Conservation (phyloP, 345 rosid species). For the Rhizophora mangle region DNA sequence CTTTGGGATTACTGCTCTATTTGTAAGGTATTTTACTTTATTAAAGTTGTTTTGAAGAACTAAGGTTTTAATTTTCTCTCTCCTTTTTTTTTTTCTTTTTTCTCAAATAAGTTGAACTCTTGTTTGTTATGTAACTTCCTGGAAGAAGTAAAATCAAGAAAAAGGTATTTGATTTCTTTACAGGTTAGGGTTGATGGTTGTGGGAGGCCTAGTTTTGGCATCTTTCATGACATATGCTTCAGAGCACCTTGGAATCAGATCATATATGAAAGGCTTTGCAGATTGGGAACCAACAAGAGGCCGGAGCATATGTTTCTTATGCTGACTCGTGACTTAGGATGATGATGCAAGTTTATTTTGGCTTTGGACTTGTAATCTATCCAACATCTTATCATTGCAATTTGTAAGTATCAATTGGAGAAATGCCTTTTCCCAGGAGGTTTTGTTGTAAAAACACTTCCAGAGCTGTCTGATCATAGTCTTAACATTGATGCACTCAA, state of each 20-base stretch:
- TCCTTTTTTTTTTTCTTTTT: background rate
- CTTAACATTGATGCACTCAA: background rate
- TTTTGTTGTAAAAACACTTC: slow-evolving; percentile 12
- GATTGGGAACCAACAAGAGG: slow-evolving; percentile 51
- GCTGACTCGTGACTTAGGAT: slow-evolving; percentile 34
- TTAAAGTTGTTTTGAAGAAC: too few relatives aligned
- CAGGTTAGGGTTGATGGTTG: slow-evolving; percentile 90
- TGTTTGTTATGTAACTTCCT: background rate
- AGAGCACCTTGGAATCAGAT: slow-evolving; percentile 67
- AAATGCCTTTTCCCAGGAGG: slow-evolving; percentile 9
- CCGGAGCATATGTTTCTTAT: slow-evolving; percentile 42
- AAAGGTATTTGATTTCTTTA: slow-evolving; percentile 2
- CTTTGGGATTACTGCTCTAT: slow-evolving; percentile 78
- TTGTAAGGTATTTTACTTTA: slow-evolving; percentile 51
- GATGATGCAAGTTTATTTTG: slow-evolving; percentile 20
- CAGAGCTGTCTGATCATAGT: background rate
- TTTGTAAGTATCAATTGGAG: slow-evolving; percentile 25
- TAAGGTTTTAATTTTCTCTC: background rate
- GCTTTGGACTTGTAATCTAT: slow-evolving; percentile 14
- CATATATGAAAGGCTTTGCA: slow-evolving; percentile 67
- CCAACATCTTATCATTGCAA: slow-evolving; percentile 15
- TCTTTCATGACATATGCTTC: slow-evolving; percentile 92
- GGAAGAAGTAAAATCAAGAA: background rate
- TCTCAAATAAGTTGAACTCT: background rate
- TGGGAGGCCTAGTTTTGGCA: slow-evolving; percentile 66